These are phyloP conservation scores for Agapanthus africanus DNA, from an alignment of 106 monocot genomes.

Conservation along the genomic window DNA sequence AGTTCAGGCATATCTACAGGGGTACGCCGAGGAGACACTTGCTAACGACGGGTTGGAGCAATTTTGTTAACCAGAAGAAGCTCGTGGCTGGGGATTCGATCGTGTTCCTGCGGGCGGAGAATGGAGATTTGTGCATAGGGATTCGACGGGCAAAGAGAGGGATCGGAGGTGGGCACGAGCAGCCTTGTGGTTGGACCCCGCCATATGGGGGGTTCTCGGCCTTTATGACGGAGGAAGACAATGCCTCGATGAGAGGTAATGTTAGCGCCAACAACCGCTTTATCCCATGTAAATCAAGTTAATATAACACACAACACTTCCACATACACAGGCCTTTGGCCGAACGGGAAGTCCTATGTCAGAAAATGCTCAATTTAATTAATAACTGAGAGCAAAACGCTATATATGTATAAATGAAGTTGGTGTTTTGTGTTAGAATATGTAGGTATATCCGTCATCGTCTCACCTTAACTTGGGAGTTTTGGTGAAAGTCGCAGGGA, in stretches of 20 bases:
- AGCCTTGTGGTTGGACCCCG: slow-evolving; percentile 13
- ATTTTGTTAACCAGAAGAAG: slow-evolving; percentile 65
- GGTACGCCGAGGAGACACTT: slow-evolving; percentile 57
- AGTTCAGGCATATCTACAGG: slow-evolving; percentile 58
- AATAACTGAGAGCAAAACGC: too few relatives aligned
- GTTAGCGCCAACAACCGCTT: too few relatives aligned
- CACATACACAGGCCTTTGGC: too few relatives aligned
- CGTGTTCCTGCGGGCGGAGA: slow-evolving; percentile 47
- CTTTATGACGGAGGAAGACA: slow-evolving; percentile 40
- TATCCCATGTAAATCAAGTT: too few relatives aligned
- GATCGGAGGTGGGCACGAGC: slow-evolving; percentile 16
- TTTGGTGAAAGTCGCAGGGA: too few relatives aligned
- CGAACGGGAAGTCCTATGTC: too few relatives aligned
- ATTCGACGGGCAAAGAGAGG: slow-evolving; percentile 43
- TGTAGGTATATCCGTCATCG: too few relatives aligned
- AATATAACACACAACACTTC: too few relatives aligned
- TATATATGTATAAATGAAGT: too few relatives aligned
- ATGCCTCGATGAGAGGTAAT: slow-evolving; percentile 4
- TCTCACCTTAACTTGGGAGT: too few relatives aligned
- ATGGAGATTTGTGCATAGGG: slow-evolving; percentile 52
- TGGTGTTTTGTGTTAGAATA: too few relatives aligned
- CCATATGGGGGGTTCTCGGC: slow-evolving; percentile 19
- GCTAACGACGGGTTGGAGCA: slow-evolving; percentile 61
- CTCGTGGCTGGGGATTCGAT: slow-evolving; percentile 58
- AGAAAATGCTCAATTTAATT: too few relatives aligned